Conservation (phyloP, 441 rosid genomes). For the Brassica hybrid region DNA sequence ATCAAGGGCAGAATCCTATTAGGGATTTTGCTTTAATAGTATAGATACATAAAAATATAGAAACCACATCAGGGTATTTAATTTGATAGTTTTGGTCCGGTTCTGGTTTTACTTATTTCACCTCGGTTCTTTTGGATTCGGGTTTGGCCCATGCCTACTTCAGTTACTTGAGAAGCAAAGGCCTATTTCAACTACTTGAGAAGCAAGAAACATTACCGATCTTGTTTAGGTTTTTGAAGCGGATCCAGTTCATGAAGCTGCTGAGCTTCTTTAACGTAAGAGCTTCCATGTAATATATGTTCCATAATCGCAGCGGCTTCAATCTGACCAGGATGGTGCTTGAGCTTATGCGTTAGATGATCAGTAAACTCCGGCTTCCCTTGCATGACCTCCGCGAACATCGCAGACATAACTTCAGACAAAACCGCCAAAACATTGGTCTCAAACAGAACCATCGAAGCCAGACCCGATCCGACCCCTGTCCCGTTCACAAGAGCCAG, state of each 20-base stretch:
- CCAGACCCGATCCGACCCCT: constrained; percentile 53
- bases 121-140: too few relatives aligned
- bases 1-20: too few relatives aligned
- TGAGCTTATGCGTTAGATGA: constrained; percentile 59
- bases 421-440: constrained; percentile 50
- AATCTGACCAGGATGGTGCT: constrained; percentile 65
- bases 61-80: too few relatives aligned
- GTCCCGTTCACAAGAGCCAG: constrained; percentile 54
- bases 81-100: too few relatives aligned
- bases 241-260: constrained; percentile 53
- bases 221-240: constrained; percentile 59
- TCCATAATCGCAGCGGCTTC: constrained; percentile 73
- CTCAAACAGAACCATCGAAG: constrained; percentile 53
- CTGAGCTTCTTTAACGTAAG: constrained; percentile 48
- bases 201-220: constrained; percentile 36
- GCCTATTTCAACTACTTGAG: too few relatives aligned
- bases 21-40: too few relatives aligned
- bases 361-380: constrained; percentile 63
- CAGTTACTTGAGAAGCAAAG: constrained; percentile 26
- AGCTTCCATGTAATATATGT: constrained; percentile 59
- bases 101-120: too few relatives aligned
- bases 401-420: constrained; percentile 54
- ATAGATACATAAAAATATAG: background rate
- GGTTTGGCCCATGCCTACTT: background rate
- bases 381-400: constrained; percentile 62